Conservation (phyloP, 2,329 filamentous ascomycete genomes). For the Calonectria ilicicola region DNA sequence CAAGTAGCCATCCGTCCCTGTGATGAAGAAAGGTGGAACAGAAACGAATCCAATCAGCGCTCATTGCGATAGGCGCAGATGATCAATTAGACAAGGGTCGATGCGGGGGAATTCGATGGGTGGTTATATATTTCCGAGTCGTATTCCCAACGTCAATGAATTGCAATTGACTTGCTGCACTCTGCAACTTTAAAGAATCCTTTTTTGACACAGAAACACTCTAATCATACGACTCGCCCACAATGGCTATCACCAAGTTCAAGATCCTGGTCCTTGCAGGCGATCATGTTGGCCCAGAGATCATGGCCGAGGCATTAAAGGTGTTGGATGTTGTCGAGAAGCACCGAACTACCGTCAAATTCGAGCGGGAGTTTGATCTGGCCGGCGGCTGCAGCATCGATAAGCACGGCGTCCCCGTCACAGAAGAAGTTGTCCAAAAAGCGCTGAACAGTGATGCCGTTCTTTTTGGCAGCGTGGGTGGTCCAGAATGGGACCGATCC, state of each 20-base stretch:
- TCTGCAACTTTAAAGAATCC: background rate
- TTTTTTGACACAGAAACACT: background rate
- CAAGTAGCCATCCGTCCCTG: background rate
- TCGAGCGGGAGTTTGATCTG: constrained; percentile 44
- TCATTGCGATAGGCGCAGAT: background rate
- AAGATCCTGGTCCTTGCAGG: constrained; percentile 58
- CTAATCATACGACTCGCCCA: background rate
- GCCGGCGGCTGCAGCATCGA: constrained; percentile 56
- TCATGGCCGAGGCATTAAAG: constrained; percentile 59
- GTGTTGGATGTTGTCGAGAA: constrained; percentile 56
- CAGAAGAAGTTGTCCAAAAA: constrained; percentile 55
- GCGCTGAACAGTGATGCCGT: constrained; percentile 56
- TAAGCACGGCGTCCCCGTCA: constrained; percentile 57
- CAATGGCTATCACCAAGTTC: constrained; percentile 31
- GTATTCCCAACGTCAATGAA: background rate
- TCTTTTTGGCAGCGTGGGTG: constrained; percentile 61
- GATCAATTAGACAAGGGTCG: background rate
- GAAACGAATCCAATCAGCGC: background rate
- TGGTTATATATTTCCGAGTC: constrained; percentile 8
- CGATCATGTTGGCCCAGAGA: constrained; percentile 61
- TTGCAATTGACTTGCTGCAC: background rate
- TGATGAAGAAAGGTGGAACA: background rate
- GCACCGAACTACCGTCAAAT: constrained; percentile 44
- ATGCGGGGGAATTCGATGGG: constrained; percentile 2
- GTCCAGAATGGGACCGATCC: constrained; percentile 57